Base-by-base conservation (phyloP, 2,329 filamentous ascomycete species). In the Saccharata proteae region DNA sequence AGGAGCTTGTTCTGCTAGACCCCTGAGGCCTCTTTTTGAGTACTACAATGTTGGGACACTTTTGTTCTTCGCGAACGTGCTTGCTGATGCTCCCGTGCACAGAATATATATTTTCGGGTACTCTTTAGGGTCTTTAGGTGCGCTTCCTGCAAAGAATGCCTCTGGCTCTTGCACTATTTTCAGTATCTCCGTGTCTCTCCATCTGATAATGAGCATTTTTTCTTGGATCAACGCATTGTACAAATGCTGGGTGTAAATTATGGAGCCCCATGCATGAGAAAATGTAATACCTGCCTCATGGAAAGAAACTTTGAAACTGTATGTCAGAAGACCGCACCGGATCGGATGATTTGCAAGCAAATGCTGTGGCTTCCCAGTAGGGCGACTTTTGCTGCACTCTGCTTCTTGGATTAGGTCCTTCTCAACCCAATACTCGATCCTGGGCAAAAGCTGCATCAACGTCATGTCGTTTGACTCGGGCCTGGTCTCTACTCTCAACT, bases 181-280 rank as follows among this genome's bases (percentile, higher is more conserved):
- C 1, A 50, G 22, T 4, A 58, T 6, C 1, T 61, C 53, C 53
- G 67, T 59, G 38, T 66, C 62, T 1, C 31, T 28, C 62, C 62
- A 65, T 3, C 10, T 5, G 2, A 14, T 32, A 1, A 30, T 3
- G 0, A 57, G 15, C 2, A 55, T 30, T 2, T 44, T 43, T 30
- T 59, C 51, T 9, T 45, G 31, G 2, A 29, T 25, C 2, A 57
- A 30, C 1, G 61, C 59, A 29, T 62, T 58, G 44, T 65, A 65
- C 1, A 67, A 39, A 27, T 68, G 62, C 1, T 37, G 39, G 0
- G 49, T 39, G 26, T 48, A 56, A 8, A 51, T 38, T 8, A 64
- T 45, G 0, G 59, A 57, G 2, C 57, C 57, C 54, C 53, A 65
- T 2, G 52, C 52, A 27, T 56, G 53, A 7, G 42, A 44, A 11